phyloP scores from a whole-genome alignment of 2,329 filamentous ascomycete species.

The Microdochium paspali region DNA sequence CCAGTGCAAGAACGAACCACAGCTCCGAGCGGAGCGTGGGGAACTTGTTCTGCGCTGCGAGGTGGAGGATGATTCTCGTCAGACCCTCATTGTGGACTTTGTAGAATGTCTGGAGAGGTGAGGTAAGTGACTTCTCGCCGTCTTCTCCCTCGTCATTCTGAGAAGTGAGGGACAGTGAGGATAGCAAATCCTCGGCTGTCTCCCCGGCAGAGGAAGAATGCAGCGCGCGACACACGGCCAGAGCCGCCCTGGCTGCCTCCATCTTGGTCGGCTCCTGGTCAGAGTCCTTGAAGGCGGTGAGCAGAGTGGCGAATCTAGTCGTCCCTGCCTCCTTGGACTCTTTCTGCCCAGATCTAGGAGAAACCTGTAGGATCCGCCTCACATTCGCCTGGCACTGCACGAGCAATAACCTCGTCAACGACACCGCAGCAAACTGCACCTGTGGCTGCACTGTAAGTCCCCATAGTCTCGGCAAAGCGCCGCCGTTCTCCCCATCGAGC shows the following conservation, averaged over 20 bases:
- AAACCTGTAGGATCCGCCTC: conserved; percentile 22
- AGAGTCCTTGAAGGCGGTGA: conserved; percentile 29
- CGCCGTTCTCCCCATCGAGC: conserved; percentile 26
- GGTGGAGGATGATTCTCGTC: conserved; percentile 32
- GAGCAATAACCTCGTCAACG: conserved; percentile 46
- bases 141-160: no score
- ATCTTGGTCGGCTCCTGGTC: conserved; percentile 47
- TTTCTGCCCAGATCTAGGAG: neutral
- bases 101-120: conserved; percentile 30
- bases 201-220: conserved; percentile 28
- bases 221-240: conserved; percentile 42
- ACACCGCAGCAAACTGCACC: conserved; percentile 51
- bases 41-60: conserved; percentile 49
- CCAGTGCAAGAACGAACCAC: conserved; percentile 53
- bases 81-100: conserved; percentile 28
- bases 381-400: conserved; percentile 44
- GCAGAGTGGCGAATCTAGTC: conserved; percentile 26
- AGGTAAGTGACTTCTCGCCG: no score
- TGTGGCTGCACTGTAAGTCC: conserved; percentile 41
- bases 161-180: neutral
- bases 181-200: neutral
- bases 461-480: conserved; percentile 44
- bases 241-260: conserved; percentile 46
- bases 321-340: neutral
- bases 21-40: conserved; percentile 49